Conservation (phyloP, 202 grass and related monocot genomes). For the Miscanthus sacchariflorus region DNA sequence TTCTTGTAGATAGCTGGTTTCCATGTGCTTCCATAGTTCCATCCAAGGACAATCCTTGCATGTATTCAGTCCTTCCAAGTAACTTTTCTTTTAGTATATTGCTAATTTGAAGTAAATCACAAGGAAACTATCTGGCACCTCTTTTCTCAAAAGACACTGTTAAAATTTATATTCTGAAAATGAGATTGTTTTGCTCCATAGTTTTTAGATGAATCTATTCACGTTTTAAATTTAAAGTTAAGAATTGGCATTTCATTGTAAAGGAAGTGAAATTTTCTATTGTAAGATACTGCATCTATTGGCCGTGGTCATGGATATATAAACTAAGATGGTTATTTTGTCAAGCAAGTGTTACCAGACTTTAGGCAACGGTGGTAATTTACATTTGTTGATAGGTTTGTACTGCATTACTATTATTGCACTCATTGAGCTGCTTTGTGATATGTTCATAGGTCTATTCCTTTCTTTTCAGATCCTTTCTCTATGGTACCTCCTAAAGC, state of each 20-base stretch:
- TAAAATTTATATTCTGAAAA: not conserved
- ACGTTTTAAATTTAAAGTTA: not conserved
- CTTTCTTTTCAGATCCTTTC: slow-evolving; percentile 83
- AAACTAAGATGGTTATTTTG: not conserved
- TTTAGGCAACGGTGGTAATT: not conserved
- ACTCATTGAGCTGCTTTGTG: slow-evolving; percentile 6
- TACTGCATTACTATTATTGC: slow-evolving; percentile 18
- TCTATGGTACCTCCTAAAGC: slow-evolving; percentile 93
- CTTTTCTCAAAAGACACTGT: not conserved
- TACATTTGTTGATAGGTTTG: slow-evolving; percentile 23
- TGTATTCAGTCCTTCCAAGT: not conserved
- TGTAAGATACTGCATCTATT: slow-evolving; percentile 21
- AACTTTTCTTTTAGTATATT: not conserved
- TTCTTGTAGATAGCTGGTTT: not conserved
- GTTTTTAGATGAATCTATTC: not conserved
- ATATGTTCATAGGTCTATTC: slow-evolving; percentile 33
- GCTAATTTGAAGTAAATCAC: not conserved
- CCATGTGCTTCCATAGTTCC: not conserved
- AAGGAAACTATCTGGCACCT: slow-evolving; percentile 11
- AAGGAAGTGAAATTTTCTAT: not conserved
- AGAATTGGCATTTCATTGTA: not conserved
- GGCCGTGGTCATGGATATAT: not conserved
- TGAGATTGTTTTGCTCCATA: not conserved
- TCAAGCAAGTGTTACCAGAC: not conserved
- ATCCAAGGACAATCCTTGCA: not conserved